Evolutionary conservation across 495 filamentous ascomycete genomes (phyloP).

Genomic region (Talaromyces nanjingensis): DNA sequence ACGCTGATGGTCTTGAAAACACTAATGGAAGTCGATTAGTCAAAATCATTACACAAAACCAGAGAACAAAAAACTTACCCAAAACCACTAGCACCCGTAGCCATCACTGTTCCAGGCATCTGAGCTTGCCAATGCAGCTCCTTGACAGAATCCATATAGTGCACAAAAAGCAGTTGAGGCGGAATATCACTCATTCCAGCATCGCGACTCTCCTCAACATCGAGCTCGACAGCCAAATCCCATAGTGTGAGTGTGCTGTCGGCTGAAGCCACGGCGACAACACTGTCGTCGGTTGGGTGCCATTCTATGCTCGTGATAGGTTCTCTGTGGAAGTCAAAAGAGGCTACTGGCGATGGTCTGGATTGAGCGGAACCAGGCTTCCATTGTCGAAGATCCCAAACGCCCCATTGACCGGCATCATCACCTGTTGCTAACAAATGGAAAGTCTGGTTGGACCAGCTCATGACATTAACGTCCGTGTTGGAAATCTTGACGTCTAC

Average conservation of each 20-base stretch:
- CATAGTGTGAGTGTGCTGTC: constrained; percentile 93
- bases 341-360: constrained; percentile 66
- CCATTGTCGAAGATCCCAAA: constrained; percentile 95
- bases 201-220: constrained; percentile 92
- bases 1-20: constrained; percentile 66
- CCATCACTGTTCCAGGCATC: constrained; percentile 85
- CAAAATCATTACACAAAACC: neutral
- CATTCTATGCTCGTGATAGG: constrained; percentile 95
- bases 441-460: constrained; percentile 79
- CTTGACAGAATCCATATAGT: constrained; percentile 91
- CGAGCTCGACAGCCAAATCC: constrained; percentile 94
- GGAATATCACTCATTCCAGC: constrained; percentile 84
- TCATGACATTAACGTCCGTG: constrained; percentile 91
- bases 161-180: constrained; percentile 90
- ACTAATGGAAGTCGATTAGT: constrained; percentile 23
- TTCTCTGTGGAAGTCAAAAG: constrained; percentile 89
- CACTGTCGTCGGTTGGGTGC: constrained; percentile 94
- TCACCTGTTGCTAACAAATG: constrained; percentile 89
- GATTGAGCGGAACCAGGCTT: constrained; percentile 55
- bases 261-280: constrained; percentile 84
- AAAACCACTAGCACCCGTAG: constrained; percentile 82
- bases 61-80: constrained; percentile 39
- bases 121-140: constrained; percentile 96
- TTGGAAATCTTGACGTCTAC: constrained; percentile 77
- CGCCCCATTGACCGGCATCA: constrained; percentile 89